Conservation (phyloP, 805 yeast genomes). For the Citeromyces nyonsensis region DNA sequence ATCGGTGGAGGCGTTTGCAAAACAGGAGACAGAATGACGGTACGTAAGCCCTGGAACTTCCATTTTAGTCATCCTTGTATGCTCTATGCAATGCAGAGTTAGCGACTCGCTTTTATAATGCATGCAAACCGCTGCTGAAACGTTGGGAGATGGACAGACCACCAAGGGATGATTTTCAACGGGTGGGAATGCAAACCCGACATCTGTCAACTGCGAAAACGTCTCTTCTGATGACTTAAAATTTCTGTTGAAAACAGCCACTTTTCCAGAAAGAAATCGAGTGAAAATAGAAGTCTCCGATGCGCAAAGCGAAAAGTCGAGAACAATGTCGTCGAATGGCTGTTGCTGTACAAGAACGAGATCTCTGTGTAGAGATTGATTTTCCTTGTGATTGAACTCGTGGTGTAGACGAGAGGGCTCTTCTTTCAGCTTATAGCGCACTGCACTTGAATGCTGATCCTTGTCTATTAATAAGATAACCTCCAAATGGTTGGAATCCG, state of each 20-base stretch:
- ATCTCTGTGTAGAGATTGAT: no score
- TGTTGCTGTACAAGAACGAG: no score
- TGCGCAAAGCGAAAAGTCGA: no score
- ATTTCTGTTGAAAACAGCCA: no score
- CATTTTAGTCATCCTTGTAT: slow-evolving; percentile 17
- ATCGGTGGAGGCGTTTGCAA: slow-evolving; percentile 49
- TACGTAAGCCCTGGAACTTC: slow-evolving; percentile 48
- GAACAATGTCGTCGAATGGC: no score
- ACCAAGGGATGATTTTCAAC: slow-evolving; percentile 16
- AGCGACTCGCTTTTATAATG: slow-evolving; percentile 10
- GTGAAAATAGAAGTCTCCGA: no score
- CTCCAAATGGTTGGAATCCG: slow-evolving; percentile 18
- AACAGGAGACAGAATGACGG: slow-evolving; percentile 57
- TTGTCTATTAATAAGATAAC: slow-evolving; percentile 31
- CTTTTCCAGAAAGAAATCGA: no score
- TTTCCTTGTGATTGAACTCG: not conserved
- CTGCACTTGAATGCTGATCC: slow-evolving; percentile 9
- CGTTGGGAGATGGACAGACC: slow-evolving; percentile 32
- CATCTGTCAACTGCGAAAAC: slow-evolving; percentile 20
- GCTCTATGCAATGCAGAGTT: slow-evolving; percentile 8
- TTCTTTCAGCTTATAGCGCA: slow-evolving; percentile 11
- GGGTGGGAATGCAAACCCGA: slow-evolving; percentile 34
- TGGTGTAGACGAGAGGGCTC: slow-evolving; percentile 1
- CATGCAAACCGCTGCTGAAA: slow-evolving; percentile 22
- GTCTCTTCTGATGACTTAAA: not conserved